These are phyloP conservation scores for Melastoma candidum DNA, from an alignment of 441 rosid genomes.

Conservation along the genomic window DNA sequence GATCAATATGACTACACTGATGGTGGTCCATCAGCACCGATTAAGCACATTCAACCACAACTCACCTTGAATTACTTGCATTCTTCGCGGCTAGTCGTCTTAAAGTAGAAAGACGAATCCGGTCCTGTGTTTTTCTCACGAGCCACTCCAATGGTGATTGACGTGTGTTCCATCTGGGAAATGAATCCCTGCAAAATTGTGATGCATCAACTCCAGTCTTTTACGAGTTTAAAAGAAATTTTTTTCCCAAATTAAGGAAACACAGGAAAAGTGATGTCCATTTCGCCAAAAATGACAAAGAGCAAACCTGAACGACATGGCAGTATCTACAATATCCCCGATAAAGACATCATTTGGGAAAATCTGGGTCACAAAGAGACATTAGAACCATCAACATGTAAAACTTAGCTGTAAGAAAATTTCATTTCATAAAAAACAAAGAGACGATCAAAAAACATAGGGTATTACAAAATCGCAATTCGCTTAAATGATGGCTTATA, in stretches of 20 bases:
- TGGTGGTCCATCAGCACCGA: neutral
- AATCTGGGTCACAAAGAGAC: constrained; percentile 34
- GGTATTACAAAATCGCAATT: too few relatives aligned
- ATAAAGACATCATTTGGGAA: constrained; percentile 74
- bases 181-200: constrained; percentile 41
- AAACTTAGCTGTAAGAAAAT: neutral
- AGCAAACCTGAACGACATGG: constrained; percentile 72
- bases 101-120: constrained; percentile 53
- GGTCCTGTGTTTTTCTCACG: constrained; percentile 54
- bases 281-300: neutral
- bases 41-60: neutral
- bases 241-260: neutral
- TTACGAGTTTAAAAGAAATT: neutral
- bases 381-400: too few relatives aligned
- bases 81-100: constrained; percentile 42
- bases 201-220: constrained; percentile 3
- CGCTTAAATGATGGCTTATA: too few relatives aligned
- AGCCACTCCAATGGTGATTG: constrained; percentile 69
- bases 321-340: constrained; percentile 64
- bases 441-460: neutral
- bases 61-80: constrained; percentile 54
- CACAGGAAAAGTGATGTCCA: neutral
- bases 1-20: neutral
- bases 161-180: constrained; percentile 24
- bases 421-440: neutral